These are phyloP conservation scores for Evansstolkia leycettana DNA, from an alignment of 495 filamentous ascomycete genomes.

Conservation along the genomic window DNA sequence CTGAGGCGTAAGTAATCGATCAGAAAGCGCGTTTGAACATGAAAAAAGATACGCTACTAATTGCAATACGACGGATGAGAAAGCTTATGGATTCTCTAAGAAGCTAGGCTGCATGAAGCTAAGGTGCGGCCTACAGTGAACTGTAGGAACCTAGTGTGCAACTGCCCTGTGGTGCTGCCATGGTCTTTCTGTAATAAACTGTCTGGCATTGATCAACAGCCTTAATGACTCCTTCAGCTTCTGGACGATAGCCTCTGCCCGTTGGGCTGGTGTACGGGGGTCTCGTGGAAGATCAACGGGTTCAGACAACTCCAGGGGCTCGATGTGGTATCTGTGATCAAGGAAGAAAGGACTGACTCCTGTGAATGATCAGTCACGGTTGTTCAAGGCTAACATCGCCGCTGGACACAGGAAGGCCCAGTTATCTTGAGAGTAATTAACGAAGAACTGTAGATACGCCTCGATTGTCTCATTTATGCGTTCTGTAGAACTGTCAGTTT, in stretches of 20 bases:
- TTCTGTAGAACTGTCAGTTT: conserved; percentile 8
- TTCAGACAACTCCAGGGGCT: not conserved
- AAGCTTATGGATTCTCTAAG: no score
- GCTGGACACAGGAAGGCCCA: not conserved
- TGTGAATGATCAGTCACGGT: not conserved
- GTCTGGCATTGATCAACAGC: no score
- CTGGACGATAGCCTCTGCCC: not conserved
- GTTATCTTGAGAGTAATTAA: not conserved
- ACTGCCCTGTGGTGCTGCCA: no score
- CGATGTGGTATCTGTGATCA: not conserved
- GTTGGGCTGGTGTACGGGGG: not conserved
- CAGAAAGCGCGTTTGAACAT: no score
- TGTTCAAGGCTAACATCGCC: not conserved
- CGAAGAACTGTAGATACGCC: not conserved
- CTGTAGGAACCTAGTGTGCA: no score
- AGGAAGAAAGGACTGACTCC: conserved; percentile 2
- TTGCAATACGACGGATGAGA: no score
- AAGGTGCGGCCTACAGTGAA: no score
- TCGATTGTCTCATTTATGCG: not conserved
- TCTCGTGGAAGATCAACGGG: not conserved
- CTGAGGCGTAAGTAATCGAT: no score
- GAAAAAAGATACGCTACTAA: no score
- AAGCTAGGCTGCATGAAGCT: no score
- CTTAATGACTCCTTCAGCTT: not conserved
- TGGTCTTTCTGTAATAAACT: no score